A percentile compares a stretch with the other conserved stretches of the same genome.
These are phyloP conservation scores for Boletus insuetus DNA, from an alignment of 768 basidiomycete species.

Conservation along the genomic window DNA sequence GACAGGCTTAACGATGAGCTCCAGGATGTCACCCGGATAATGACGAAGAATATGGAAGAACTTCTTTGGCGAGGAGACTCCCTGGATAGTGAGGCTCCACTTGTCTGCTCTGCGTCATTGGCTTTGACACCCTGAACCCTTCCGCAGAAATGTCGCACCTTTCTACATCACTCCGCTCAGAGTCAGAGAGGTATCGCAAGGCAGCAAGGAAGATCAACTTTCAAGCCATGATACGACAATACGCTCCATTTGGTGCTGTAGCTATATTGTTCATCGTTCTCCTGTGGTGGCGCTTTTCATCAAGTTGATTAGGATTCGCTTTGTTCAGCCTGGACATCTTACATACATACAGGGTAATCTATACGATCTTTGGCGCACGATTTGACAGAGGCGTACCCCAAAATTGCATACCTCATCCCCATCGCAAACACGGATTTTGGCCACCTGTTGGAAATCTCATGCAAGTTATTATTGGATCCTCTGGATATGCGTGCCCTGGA, in stretches of 20 bases:
- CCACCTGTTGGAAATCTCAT: background rate
- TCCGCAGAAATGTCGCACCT: slow-evolving; percentile 90
- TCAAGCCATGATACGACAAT: slow-evolving; percentile 91
- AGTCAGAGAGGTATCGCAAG: slow-evolving; percentile 97
- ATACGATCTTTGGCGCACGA: slow-evolving; percentile 12
- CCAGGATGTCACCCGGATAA: slow-evolving; percentile 97
- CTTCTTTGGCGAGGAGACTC: slow-evolving; percentile 97
- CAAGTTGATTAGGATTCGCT: slow-evolving; percentile 18
- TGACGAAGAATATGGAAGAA: slow-evolving; percentile 99
- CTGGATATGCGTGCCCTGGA: background rate
- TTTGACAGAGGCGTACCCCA: background rate
- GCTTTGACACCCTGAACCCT: background rate
- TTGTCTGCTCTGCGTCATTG: background rate
- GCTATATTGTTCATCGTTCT: slow-evolving; percentile 75
- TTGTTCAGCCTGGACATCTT: slow-evolving; percentile 19
- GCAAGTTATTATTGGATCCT: background rate
- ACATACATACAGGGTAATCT: slow-evolving; percentile 29
- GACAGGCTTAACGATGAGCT: slow-evolving; percentile 94
- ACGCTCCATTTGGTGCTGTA: slow-evolving; percentile 87
- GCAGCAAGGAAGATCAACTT: slow-evolving; percentile 93
- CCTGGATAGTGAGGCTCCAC: slow-evolving; percentile 73
- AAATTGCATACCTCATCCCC: background rate
- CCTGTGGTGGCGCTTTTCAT: slow-evolving; percentile 77
- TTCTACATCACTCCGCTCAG: slow-evolving; percentile 89
- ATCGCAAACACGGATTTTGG: background rate